These are phyloP conservation scores for Leccinum angustisporum DNA, from an alignment of 1,284 basidiomycete species.

Conservation along the genomic window DNA sequence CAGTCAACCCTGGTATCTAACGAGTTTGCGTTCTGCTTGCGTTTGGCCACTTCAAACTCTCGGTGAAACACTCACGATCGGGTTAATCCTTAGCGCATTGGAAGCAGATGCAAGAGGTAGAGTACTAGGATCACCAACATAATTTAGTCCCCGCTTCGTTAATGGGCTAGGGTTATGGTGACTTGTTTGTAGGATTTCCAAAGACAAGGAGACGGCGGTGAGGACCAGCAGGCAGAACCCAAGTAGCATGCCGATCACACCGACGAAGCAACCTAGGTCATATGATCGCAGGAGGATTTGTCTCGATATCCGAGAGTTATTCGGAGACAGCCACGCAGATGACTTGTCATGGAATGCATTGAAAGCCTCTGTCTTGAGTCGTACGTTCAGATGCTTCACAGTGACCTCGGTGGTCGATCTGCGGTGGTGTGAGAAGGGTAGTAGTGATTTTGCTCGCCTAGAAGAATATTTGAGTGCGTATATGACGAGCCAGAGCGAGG, in stretches of 20 bases:
- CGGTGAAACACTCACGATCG: constrained; percentile 42
- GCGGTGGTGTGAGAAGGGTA: constrained; percentile 25
- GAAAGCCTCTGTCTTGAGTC: constrained; percentile 52
- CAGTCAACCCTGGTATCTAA: constrained; percentile 75
- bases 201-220: constrained; percentile 31
- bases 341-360: constrained; percentile 53
- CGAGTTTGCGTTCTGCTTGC: constrained; percentile 11
- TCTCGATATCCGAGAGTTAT: constrained; percentile 23
- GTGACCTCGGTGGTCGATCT: constrained; percentile 23
- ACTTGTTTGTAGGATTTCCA: constrained; percentile 18
- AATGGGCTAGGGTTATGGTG: constrained; percentile 9
- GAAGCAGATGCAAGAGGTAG: constrained; percentile 14
- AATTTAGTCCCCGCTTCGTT: constrained; percentile 18
- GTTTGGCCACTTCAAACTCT: neutral
- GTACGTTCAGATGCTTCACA: constrained; percentile 42
- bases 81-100: constrained; percentile 33
- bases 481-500: constrained; percentile 27
- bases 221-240: constrained; percentile 44
- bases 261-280: constrained; percentile 47
- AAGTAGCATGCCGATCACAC: constrained; percentile 50
- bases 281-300: constrained; percentile 42
- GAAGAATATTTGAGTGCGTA: constrained; percentile 25
- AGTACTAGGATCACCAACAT: neutral
- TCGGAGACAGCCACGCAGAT: constrained; percentile 30
- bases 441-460: constrained; percentile 18